Conservation (phyloP, 73 alveolate species). For the Diophrys sp. region DNA sequence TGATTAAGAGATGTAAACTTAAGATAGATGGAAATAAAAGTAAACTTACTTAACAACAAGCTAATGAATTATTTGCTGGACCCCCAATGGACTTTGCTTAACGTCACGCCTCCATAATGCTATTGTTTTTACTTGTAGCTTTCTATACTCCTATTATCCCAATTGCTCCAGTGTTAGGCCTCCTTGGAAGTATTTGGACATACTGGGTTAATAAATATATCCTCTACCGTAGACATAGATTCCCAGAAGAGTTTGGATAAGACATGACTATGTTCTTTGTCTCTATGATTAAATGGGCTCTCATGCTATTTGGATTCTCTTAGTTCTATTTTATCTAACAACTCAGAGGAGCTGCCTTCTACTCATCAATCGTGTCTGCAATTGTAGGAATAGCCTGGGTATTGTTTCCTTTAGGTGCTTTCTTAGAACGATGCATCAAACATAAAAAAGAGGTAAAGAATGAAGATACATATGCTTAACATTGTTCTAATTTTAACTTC, state of each 20-base stretch:
- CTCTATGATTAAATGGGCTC: slow-evolving; percentile 9
- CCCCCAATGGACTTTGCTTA: not conserved
- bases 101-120: not conserved
- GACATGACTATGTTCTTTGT: slow-evolving; percentile 1
- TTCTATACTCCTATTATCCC: slow-evolving; percentile 24
- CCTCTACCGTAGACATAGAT: not conserved
- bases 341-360: slow-evolving; percentile 12
- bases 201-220: slow-evolving; percentile 10
- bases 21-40: not conserved
- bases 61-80: slow-evolving; percentile 9
- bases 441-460: no score
- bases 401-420: no score
- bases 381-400: no score
- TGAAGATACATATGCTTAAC: no score
- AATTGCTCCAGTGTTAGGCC: slow-evolving; percentile 1
- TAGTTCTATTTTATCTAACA: not conserved
- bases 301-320: slow-evolving; percentile 16
- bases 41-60: slow-evolving; percentile 10
- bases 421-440: no score
- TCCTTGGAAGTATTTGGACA: not conserved
- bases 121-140: not conserved
- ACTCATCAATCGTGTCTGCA: no score
- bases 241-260: slow-evolving; percentile 10
- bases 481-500: no score
- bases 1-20: slow-evolving; percentile 25